Evolutionary conservation across 345 rosid species (phyloP).

Genomic region (rapeseed (Brassica napus)): DNA sequence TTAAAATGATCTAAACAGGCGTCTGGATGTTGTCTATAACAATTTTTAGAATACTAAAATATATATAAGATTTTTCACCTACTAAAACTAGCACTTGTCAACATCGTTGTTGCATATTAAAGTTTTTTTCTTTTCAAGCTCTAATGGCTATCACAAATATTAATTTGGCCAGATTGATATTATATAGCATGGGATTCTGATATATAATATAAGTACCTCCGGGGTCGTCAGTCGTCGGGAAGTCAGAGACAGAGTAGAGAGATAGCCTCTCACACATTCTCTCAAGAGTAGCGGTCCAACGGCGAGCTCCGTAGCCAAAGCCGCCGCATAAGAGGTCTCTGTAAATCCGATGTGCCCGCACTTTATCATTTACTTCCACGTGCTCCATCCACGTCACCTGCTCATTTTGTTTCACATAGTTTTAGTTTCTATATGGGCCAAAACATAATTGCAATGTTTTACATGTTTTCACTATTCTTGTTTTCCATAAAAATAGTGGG

Average conservation of each 20-base stretch:
- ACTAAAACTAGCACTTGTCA: neutral
- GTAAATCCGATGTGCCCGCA: constrained; percentile 57
- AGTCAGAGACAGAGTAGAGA: constrained; percentile 23
- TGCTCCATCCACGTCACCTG: constrained; percentile 93
- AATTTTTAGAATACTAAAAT: no score
- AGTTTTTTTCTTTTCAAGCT: neutral
- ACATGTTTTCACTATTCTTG: neutral
- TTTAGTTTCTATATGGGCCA: neutral
- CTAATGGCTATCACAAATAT: neutral
- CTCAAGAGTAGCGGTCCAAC: constrained; percentile 63
- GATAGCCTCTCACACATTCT: constrained; percentile 63
- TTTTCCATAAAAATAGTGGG: neutral
- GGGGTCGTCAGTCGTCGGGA: constrained; percentile 27
- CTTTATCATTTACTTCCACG: constrained; percentile 63
- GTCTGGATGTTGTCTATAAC: no score
- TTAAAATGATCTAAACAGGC: no score
- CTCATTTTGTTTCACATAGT: neutral
- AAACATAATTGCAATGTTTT: neutral
- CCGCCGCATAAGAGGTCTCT: constrained; percentile 51
- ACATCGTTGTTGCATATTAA: neutral
- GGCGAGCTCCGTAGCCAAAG: constrained; percentile 65
- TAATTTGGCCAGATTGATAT: neutral
- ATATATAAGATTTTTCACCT: neutral
- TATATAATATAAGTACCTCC: constrained; percentile 43
- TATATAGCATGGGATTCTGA: neutral